Conservation (phyloP, 2,329 filamentous ascomycete genomes). For the Colletotrichum shisoi region DNA sequence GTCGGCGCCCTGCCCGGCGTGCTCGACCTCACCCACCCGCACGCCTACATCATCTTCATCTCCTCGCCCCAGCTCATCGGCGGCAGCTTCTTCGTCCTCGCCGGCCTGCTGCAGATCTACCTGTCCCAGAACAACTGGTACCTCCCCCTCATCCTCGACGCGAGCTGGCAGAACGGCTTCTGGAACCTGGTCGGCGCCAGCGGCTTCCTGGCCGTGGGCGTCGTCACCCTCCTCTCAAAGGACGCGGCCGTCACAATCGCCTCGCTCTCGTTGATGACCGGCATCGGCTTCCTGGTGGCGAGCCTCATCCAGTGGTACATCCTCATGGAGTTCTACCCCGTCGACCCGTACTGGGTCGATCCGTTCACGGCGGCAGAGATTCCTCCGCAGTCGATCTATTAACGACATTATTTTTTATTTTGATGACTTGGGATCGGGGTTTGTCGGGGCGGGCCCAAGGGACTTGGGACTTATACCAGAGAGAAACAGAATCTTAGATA, state of each 20-base stretch:
- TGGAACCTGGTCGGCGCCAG: constrained; percentile 35
- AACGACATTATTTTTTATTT: constrained; percentile 1
- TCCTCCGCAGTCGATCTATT: constrained; percentile 34
- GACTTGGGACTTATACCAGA: constrained; percentile 16
- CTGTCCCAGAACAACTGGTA: constrained; percentile 35
- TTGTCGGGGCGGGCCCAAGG: no score
- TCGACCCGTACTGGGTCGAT: constrained; percentile 26
- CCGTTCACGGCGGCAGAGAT: constrained; percentile 20
- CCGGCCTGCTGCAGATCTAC: constrained; percentile 26
- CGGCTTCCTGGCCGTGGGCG: constrained; percentile 25
- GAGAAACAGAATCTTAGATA: constrained; percentile 19
- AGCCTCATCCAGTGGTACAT: constrained; percentile 37
- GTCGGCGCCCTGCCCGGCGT: constrained; percentile 27
- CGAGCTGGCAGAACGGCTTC: constrained; percentile 35
- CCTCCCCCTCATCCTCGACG: constrained; percentile 21
- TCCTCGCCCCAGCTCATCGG: constrained; percentile 32
- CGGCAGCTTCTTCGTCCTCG: constrained; percentile 31
- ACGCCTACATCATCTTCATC: constrained; percentile 28
- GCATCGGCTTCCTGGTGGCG: constrained; percentile 27
- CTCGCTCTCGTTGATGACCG: constrained; percentile 25
- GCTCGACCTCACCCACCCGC: constrained; percentile 29
- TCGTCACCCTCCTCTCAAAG: constrained; percentile 22
- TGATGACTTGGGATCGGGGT: constrained; percentile 6
- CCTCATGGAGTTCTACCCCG: constrained; percentile 35
- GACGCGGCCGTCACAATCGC: constrained; percentile 15